These are phyloP conservation scores for Kentomonas sorsogonicus DNA, from an alignment of 208 protist genomes.

Conservation along the genomic window DNA sequence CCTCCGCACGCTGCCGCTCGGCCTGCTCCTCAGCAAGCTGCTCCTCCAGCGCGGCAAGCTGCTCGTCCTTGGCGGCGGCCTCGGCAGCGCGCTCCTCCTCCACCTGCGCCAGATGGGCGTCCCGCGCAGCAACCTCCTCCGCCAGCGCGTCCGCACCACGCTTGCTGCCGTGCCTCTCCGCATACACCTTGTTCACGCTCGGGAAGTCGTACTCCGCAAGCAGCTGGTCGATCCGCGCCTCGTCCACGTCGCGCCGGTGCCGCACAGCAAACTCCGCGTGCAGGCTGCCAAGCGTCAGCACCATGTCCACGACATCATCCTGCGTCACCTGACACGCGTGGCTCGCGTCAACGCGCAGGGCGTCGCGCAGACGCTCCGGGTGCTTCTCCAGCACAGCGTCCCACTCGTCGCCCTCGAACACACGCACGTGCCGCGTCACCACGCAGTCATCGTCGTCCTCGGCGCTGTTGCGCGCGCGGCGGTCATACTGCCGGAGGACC, in stretches of 20 bases:
- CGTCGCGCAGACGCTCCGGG: constrained; percentile 17
- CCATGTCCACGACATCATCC: constrained; percentile 25
- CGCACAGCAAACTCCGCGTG: constrained; percentile 23
- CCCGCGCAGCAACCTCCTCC: not conserved
- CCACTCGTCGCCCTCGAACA: constrained; percentile 30
- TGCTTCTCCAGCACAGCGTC: constrained; percentile 16
- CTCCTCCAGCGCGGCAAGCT: not conserved
- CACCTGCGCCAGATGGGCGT: constrained; percentile 1
- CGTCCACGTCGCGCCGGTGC: constrained; percentile 30
- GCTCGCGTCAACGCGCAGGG: constrained; percentile 24
- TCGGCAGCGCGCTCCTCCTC: constrained; percentile 10
- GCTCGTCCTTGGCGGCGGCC: not conserved
- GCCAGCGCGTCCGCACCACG: constrained; percentile 7
- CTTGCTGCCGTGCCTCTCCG: constrained; percentile 6
- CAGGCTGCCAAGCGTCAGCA: constrained; percentile 28
- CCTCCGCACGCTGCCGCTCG: not conserved
- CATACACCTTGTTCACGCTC: constrained; percentile 18
- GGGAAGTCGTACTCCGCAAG: constrained; percentile 35
- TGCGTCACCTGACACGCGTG: constrained; percentile 23
- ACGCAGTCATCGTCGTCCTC: constrained; percentile 2
- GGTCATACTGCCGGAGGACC: constrained; percentile 11
- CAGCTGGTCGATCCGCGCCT: constrained; percentile 23
- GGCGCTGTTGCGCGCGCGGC: constrained; percentile 7
- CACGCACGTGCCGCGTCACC: not conserved
- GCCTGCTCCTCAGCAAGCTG: not conserved